These are phyloP conservation scores for Coffea humblotiana DNA, from an alignment of 305 asterid species.

Conservation along the genomic window DNA sequence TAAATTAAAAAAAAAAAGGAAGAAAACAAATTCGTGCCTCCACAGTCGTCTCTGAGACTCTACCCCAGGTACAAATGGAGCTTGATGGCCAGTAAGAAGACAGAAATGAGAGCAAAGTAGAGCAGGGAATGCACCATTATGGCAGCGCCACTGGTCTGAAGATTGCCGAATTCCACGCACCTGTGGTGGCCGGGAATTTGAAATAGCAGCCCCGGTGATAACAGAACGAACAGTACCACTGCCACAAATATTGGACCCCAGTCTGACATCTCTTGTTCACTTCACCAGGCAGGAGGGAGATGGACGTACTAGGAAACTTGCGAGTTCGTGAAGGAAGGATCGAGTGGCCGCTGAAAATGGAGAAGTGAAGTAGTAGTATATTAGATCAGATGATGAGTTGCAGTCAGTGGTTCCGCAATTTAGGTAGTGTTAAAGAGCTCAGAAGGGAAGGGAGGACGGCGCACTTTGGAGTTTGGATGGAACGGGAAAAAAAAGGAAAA, in stretches of 20 bases:
- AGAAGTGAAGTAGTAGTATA: neutral
- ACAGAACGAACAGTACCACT: constrained; percentile 42
- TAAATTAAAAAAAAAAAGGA: too few species aligned
- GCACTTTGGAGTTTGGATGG: constrained; percentile 15
- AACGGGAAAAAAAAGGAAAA: neutral
- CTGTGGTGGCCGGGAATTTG: constrained; percentile 47
- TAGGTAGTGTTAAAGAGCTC: too few species aligned
- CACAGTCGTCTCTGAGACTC: neutral
- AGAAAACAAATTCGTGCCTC: neutral
- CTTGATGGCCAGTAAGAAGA: constrained; percentile 38
- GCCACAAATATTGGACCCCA: constrained; percentile 49
- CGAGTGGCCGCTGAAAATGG: too few species aligned
- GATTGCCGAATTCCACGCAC: constrained; percentile 45
- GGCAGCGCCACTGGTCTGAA: constrained; percentile 49
- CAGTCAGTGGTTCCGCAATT: too few species aligned
- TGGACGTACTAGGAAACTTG: neutral
- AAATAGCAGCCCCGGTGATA: constrained; percentile 51
- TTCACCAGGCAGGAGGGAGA: too few species aligned
- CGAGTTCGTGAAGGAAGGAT: neutral
- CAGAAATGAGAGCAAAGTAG: constrained; percentile 44
- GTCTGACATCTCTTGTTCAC: constrained; percentile 29
- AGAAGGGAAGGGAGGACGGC: neutral
- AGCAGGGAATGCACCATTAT: constrained; percentile 45
- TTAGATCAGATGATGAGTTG: neutral
- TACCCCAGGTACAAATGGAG: constrained; percentile 42